phyloP scores from a whole-genome alignment of 805 yeast genomes.

The Schwanniomyces pseudopolymorphus region DNA sequence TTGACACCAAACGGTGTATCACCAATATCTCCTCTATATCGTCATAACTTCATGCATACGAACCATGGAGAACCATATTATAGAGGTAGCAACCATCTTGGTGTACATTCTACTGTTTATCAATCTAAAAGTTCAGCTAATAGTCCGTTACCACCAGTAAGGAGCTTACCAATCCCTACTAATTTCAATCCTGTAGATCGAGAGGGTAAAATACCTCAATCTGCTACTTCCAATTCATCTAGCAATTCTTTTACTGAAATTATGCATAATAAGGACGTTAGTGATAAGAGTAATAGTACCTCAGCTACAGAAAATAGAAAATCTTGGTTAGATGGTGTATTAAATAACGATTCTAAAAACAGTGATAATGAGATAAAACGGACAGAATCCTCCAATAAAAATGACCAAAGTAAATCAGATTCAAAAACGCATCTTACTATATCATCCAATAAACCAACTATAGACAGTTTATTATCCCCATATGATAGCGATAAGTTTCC shows the following conservation, averaged over 20 bases:
- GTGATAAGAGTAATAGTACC: background rate
- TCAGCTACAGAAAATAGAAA: slow-evolving; percentile 11
- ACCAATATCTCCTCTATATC: slow-evolving; percentile 42
- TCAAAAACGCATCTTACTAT: background rate
- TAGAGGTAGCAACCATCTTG: background rate
- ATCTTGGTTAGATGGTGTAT: slow-evolving; percentile 28
- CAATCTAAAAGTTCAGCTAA: background rate
- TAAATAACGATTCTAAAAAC: slow-evolving; percentile 5
- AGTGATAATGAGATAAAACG: background rate
- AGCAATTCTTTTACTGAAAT: background rate
- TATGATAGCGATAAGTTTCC: slow-evolving; percentile 14
- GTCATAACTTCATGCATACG: slow-evolving; percentile 30
- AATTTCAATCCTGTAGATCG: slow-evolving; percentile 4
- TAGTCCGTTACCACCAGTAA: slow-evolving; percentile 9
- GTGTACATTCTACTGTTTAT: background rate
- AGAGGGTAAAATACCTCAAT: background rate
- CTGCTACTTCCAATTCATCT: background rate
- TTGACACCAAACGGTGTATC: slow-evolving; percentile 31
- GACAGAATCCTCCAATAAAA: background rate
- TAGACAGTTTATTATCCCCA: slow-evolving; percentile 30
- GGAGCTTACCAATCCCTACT: slow-evolving; percentile 8
- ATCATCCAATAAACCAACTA: slow-evolving; percentile 26
- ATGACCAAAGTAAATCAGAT: background rate
- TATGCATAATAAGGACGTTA: background rate
- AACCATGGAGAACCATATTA: slow-evolving; percentile 1